Percentiles rank a stretch among this genome's conserved stretches.
Evolutionary conservation across 352 stramenopile species (phyloP).

Genomic region (Phytophthora meadii): DNA sequence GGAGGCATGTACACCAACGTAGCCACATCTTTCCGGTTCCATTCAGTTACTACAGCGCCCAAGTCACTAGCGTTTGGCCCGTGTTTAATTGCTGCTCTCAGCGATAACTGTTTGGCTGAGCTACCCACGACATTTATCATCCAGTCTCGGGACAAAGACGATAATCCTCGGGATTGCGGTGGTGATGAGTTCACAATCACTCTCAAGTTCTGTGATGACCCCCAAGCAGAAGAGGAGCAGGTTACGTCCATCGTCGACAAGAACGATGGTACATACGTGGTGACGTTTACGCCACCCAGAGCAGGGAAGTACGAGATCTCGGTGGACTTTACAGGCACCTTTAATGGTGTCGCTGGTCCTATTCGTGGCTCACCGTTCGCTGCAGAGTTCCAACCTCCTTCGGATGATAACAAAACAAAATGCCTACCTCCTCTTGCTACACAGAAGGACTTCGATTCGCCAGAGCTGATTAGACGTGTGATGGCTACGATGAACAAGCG

Average conservation of each 20-base stretch:
- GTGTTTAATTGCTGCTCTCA: constrained; percentile 76
- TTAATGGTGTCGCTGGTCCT: constrained; percentile 91
- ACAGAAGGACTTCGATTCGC: constrained; percentile 81
- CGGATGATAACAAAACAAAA: constrained; percentile 77
- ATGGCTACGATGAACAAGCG: constrained; percentile 88
- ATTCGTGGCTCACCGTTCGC: constrained; percentile 95
- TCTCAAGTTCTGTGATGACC: constrained; percentile 55
- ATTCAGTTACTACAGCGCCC: constrained; percentile 92
- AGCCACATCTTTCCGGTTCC: constrained; percentile 89
- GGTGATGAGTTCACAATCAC: constrained; percentile 94
- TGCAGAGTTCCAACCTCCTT: constrained; percentile 43
- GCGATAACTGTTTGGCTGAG: constrained; percentile 72
- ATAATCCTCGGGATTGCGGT: constrained; percentile 90
- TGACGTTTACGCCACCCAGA: constrained; percentile 87
- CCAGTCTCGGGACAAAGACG: constrained; percentile 91
- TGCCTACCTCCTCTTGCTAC: constrained; percentile 70
- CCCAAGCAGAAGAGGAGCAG: constrained; percentile 47
- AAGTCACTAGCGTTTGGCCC: constrained; percentile 96
- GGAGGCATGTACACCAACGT: constrained; percentile 94
- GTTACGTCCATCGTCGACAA: constrained; percentile 83
- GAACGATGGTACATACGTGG: constrained; percentile 94
- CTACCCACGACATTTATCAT: constrained; percentile 91
- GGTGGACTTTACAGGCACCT: constrained; percentile 94
- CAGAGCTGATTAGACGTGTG: constrained; percentile 70
- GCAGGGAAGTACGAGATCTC: constrained; percentile 89